phyloP scores from a whole-genome alignment of 441 rosid species.

The Erodium texanum region DNA sequence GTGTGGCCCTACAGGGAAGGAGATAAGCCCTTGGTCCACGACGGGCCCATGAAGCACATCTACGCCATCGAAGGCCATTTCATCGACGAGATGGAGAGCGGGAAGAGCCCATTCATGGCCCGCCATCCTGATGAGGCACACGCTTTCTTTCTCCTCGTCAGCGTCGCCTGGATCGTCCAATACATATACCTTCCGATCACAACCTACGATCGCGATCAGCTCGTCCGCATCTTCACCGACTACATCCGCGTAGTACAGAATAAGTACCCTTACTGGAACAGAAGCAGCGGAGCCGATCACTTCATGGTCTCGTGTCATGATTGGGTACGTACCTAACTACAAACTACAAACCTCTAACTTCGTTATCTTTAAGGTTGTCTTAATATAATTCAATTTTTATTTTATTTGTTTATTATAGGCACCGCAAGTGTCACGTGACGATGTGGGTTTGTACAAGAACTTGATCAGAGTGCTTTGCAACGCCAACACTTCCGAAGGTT shows the following conservation, averaged over 20 bases:
- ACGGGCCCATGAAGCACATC: conserved; percentile 55
- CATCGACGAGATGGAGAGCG: conserved; percentile 52
- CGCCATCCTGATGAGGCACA: conserved; percentile 44
- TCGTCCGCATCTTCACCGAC: conserved; percentile 43
- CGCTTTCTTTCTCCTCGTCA: conserved; percentile 42
- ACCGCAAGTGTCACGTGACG: conserved; percentile 43
- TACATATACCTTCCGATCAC: conserved; percentile 47
- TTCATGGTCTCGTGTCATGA: conserved; percentile 78
- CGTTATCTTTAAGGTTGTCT: not conserved
- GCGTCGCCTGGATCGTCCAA: conserved; percentile 37
- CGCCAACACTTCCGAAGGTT: conserved; percentile 74
- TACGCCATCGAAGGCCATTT: conserved; percentile 66
- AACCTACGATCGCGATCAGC: conserved; percentile 37
- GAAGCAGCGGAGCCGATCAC: conserved; percentile 74
- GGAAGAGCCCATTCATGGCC: conserved; percentile 41
- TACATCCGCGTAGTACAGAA: conserved; percentile 37
- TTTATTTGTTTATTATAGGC: conserved; percentile 32
- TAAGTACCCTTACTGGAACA: conserved; percentile 62
- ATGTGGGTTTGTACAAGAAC: conserved; percentile 47
- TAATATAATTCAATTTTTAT: not conserved
- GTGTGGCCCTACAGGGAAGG: conserved; percentile 84
- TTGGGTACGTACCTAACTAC: conserved; percentile 37
- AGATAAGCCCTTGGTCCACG: conserved; percentile 52
- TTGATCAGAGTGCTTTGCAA: conserved; percentile 79
- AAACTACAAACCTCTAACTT: not conserved